These are phyloP conservation scores for Penicillium longicatenatum DNA, from an alignment of 495 filamentous ascomycete species.

Conservation along the genomic window DNA sequence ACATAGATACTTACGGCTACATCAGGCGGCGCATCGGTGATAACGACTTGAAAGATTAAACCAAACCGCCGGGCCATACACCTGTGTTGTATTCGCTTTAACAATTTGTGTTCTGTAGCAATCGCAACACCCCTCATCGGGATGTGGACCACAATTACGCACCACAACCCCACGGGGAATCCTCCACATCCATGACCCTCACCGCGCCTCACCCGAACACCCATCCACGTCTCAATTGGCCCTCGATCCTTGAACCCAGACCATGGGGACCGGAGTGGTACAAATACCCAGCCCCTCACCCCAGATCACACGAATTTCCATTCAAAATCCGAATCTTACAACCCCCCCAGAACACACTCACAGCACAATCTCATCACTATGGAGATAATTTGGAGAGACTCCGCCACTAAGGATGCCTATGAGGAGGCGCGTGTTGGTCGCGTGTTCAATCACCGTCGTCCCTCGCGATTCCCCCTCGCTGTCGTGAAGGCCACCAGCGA, in stretches of 20 bases:
- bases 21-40: no score
- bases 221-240: not conserved
- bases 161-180: not conserved
- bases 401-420: constrained; percentile 20
- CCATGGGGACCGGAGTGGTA: not conserved
- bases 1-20: no score
- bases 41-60: no score
- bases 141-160: not conserved
- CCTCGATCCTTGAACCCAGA: not conserved
- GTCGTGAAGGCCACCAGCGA: constrained; percentile 42
- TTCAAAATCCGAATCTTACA: not conserved
- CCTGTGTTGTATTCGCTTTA: no score
- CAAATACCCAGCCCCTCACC: not conserved
- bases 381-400: constrained; percentile 19
- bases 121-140: not conserved
- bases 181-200: not conserved
- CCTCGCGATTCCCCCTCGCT: constrained; percentile 44
- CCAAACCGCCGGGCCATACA: no score
- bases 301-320: not conserved
- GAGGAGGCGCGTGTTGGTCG: constrained; percentile 35
- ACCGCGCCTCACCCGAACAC: not conserved
- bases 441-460: constrained; percentile 41
- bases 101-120: no score
- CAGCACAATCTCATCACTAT: not conserved
- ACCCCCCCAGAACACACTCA: not conserved